phyloP scores from a whole-genome alignment of 352 stramenopile species.

The Phytophthora colocasiae region DNA sequence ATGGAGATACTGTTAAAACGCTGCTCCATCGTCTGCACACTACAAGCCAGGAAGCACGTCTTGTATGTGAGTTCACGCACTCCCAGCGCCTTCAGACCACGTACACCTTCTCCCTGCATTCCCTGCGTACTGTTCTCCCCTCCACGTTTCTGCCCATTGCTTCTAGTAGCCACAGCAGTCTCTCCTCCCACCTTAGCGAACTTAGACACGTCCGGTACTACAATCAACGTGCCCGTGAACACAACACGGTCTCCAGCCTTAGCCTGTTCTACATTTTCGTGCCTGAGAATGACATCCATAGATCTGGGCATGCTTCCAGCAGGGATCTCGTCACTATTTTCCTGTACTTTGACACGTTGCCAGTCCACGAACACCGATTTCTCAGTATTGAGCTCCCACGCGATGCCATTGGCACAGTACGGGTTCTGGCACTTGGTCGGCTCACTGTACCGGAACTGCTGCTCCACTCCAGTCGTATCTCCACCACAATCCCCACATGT shows the following conservation, averaged over 20 bases:
- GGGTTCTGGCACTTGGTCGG: conserved; percentile 97
- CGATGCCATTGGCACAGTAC: conserved; percentile 92
- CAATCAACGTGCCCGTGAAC: conserved; percentile 95
- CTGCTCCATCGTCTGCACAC: conserved; percentile 92
- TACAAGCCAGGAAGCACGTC: conserved; percentile 97
- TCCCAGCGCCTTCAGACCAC: conserved; percentile 95
- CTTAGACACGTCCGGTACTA: conserved; percentile 96
- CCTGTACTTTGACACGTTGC: conserved; percentile 98
- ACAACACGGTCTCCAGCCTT: conserved; percentile 97
- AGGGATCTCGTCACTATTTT: conserved; percentile 99
- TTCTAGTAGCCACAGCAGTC: conserved; percentile 63
- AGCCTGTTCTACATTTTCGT: conserved; percentile 97
- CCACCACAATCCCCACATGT: conserved; percentile 95
- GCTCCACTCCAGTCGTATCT: conserved; percentile 92
- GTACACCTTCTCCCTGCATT: conserved; percentile 93
- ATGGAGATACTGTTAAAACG: conserved; percentile 90
- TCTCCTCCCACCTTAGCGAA: conserved; percentile 82
- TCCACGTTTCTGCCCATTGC: conserved; percentile 35
- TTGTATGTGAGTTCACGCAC: conserved; percentile 98
- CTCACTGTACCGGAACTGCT: conserved; percentile 99
- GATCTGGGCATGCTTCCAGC: conserved; percentile 96
- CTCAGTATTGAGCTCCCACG: conserved; percentile 89
- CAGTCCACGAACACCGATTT: conserved; percentile 98
- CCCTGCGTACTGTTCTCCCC: conserved; percentile 80
- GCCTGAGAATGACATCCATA: conserved; percentile 97